Evolutionary conservation across 2,329 filamentous ascomycete species (phyloP), one percentile per base, ranked within the genome.

Genomic region (Aciculosporium take): DNA sequence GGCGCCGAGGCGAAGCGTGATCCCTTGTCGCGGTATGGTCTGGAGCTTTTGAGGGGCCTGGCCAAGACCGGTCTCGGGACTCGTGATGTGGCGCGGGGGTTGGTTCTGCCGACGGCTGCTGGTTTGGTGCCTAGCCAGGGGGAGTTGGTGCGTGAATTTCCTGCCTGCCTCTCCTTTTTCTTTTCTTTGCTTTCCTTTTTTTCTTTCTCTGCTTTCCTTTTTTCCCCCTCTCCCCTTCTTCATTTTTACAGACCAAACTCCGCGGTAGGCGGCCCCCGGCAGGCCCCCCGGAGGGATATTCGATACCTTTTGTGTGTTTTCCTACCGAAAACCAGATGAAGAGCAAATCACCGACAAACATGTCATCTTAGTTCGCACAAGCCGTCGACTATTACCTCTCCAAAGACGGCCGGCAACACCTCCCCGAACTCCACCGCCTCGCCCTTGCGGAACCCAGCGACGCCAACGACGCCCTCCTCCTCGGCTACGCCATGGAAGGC

Each of bases 381-480:
- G 69, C 81, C 2, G 65, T 86, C 15, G 81, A 87, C 54, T 86
- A 74, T 61, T 87, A 82, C 54, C 68, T 87, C 5, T 71, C 73
- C 0, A 63, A 69, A 3, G 60, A 71, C 25, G 72, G 75, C 49
- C 59, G 65, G 41, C 49, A 63, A 10, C 66, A 85, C 51, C 58
- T 82, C 1, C 64, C 72, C 0, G 72, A 77, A 33, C 68, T 88
- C 41, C 69, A 79, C 49, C 62, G 63, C 15, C 63, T 82, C 13
- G 74, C 84, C 23, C 62, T 67, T 27, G 55, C 69, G 30, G 66
- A 75, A 4, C 64, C 69, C 0, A 63, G 64, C 1, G 67, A 72
- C 10, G 72, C 78, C 47, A 71, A 69, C 0, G 79, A 86, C 47
- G 67, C 75, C 1, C 62, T 73, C 27, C 66, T 89, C 2, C 67